Conservation (phyloP, 495 filamentous ascomycete genomes). For the Aspergillus conjunctus region DNA sequence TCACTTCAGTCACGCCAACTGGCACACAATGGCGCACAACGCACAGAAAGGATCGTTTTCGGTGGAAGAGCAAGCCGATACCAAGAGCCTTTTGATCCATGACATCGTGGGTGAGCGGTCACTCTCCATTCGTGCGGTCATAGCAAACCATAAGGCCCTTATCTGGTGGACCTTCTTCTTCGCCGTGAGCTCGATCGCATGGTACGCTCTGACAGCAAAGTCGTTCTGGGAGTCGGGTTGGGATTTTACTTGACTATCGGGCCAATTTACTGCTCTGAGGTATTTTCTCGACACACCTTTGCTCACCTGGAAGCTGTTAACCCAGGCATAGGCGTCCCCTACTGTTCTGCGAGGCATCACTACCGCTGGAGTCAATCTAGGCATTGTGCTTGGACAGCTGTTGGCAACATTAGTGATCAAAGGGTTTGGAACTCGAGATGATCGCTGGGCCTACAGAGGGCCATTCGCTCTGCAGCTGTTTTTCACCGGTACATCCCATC, state of each 20-base stretch:
- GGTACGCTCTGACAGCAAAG: constrained; percentile 31
- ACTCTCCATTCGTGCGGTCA: not conserved
- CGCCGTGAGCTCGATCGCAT: constrained; percentile 7
- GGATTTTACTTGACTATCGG: constrained; percentile 41
- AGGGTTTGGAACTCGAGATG: constrained; percentile 32
- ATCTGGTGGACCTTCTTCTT: constrained; percentile 11
- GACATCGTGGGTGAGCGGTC: not conserved
- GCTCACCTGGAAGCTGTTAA: not conserved
- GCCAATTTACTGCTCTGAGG: constrained; percentile 35
- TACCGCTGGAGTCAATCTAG: constrained; percentile 41
- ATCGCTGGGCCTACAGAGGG: constrained; percentile 37
- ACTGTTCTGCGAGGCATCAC: constrained; percentile 42
- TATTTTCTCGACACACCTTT: not conserved
- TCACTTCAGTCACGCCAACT: too few species aligned
- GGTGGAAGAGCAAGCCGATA: not conserved
- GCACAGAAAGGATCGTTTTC: not conserved
- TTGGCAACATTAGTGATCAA: constrained; percentile 40
- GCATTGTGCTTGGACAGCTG: constrained; percentile 41
- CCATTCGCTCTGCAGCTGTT: constrained; percentile 38
- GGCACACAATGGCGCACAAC: not conserved
- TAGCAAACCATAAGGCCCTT: not conserved
- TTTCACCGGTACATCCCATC: constrained; percentile 17
- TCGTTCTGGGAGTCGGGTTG: constrained; percentile 35
- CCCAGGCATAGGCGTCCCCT: constrained; percentile 27
- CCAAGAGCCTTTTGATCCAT: not conserved